These are phyloP conservation scores for Edaphochlamys debaryana DNA, from an alignment of 139 green algal genomes.

Conservation along the genomic window DNA sequence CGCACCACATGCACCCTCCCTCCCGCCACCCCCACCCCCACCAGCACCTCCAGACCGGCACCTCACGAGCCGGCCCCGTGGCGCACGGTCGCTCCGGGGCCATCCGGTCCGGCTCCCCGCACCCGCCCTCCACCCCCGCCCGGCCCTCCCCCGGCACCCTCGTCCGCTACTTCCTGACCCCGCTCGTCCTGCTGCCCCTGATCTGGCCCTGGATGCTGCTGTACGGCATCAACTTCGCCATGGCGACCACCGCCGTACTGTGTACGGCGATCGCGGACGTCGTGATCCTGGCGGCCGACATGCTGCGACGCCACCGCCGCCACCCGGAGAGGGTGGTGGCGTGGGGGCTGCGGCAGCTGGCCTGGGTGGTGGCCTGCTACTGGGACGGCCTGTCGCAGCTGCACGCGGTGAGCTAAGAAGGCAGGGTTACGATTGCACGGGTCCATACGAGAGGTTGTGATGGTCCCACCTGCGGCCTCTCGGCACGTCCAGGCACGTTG, in stretches of 20 bases:
- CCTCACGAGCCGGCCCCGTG: no score
- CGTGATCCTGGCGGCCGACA: neutral
- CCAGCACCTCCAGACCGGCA: no score
- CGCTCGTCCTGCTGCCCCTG: slow-evolving; percentile 15
- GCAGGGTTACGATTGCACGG: neutral
- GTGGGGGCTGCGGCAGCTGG: neutral
- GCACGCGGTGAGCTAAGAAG: neutral
- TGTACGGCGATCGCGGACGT: neutral
- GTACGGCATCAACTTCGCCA: neutral
- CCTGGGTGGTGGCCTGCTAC: neutral
- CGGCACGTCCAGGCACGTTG: no score
- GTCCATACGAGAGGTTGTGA: no score
- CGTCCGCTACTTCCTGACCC: slow-evolving; percentile 23
- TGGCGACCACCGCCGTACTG: no score
- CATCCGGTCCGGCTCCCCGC: no score
- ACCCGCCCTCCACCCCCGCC: no score
- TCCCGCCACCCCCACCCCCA: no score
- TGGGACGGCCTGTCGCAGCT: slow-evolving; percentile 25
- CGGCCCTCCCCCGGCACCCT: neutral
- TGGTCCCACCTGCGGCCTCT: no score
- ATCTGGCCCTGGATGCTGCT: slow-evolving; percentile 7
- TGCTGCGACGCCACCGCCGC: slow-evolving; percentile 7
- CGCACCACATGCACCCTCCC: no score
- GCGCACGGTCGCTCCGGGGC: no score
- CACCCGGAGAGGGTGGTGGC: neutral